A percentile compares a stretch with the other conserved stretches of the same genome.
Evolutionary conservation across 2,329 filamentous ascomycete species (phyloP).

Genomic region (Aureobasidium pullulans): DNA sequence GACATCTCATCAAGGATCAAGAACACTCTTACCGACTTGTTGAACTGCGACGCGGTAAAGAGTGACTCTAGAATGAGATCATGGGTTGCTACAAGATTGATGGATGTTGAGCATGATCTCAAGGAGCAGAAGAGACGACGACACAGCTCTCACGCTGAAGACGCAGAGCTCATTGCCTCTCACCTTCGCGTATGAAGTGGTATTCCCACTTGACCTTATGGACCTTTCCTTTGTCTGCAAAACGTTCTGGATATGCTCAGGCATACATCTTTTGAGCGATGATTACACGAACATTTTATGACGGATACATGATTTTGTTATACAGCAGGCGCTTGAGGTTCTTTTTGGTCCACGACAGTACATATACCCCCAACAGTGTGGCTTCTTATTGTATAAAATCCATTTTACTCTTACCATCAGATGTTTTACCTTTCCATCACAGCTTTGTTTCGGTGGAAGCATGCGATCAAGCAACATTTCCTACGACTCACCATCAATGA

Average conservation of each 20-base stretch:
- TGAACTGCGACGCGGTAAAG: conserved; percentile 46
- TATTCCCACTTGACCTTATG: not conserved
- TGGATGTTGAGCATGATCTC: conserved; percentile 47
- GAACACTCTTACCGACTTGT: conserved; percentile 45
- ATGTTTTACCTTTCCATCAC: too few species aligned
- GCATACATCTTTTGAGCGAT: not conserved
- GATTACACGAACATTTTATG: conserved; percentile 1
- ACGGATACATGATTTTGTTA: not conserved
- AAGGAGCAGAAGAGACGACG: conserved; percentile 34
- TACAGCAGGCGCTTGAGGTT: conserved; percentile 1
- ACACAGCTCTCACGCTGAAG: conserved; percentile 21
- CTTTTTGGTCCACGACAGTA: conserved; percentile 3
- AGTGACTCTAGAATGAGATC: conserved; percentile 39
- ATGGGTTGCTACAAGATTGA: conserved; percentile 46
- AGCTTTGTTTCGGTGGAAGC: not conserved
- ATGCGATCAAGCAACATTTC: not conserved
- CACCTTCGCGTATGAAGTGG: not conserved
- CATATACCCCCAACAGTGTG: not conserved
- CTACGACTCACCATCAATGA: not conserved
- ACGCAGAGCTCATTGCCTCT: conserved; percentile 7
- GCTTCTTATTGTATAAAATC: not conserved
- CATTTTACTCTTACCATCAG: not conserved
- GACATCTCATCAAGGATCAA: conserved; percentile 48
- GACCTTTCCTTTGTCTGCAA: not conserved
- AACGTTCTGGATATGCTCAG: not conserved